Base-by-base conservation (phyloP, 495 filamentous ascomycete species). In the Jackrogersella multiformis region DNA sequence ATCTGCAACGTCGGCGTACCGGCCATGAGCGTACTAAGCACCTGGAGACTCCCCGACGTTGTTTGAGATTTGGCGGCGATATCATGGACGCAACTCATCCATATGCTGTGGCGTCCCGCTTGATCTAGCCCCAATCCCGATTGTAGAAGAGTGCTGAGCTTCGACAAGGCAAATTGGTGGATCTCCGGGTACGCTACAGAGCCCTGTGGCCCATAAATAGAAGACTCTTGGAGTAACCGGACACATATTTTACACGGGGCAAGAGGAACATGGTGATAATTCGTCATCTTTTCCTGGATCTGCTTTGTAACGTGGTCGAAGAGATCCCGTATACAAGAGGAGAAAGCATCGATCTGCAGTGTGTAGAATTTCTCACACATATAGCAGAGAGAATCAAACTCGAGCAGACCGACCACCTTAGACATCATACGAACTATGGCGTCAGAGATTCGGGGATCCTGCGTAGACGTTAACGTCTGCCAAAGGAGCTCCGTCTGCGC, bases 391-490 rank as follows among this genome's bases (percentile, higher is more conserved):
- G 80, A 76, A 0, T 81, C 75, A 18, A 84, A 77, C 0, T 80
- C 72, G 57, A 90, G 86, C 44, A 93, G 81, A 39, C 79, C 75
- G 36, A 90, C 78, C 26, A 93, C 90, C 16, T 83, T 82, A 5
- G 69, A 74, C n/a, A 94, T 83, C 90, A 97, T 96, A 13, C 74
- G 74, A 56, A 96, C 76, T 8, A 94, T 85, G 35, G 94, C 93
- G 21, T 89, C 88, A 15, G 92, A 90, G 34, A 94, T 88, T 53
- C 93, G 85, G 10, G 92, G 90, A 75, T 98, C 92, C 68, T 91
- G 92, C 56, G 91, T 95, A 23, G 89, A 88, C 2, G 87, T 88
- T 18, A 96, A 85, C 0, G 92, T 90, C 55, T 89, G 87, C 95
- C 96, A 99, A 44, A 97, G 85, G 9, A 85, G 82, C 67, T 97